Percentiles rank a stretch among this genome's conserved stretches.
phyloP scores from a whole-genome alignment of 1,139 yeast species.

The Zygosaccharomyces pseudobailii region DNA sequence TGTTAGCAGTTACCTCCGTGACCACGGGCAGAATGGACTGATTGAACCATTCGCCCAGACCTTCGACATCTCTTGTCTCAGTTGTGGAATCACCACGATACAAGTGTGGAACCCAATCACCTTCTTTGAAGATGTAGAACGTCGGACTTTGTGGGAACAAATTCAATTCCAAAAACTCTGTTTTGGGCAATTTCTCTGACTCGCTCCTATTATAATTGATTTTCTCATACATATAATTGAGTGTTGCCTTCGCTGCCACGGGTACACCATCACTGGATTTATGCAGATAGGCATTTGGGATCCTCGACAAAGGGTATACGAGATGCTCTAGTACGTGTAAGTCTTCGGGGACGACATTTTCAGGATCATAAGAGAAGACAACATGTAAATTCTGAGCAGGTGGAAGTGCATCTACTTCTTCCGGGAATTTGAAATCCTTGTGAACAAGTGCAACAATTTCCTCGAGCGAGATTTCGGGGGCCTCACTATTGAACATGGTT shows the following conservation, averaged over 20 bases:
- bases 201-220: slow-evolving; percentile 41
- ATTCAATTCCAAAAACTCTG: slow-evolving; percentile 46
- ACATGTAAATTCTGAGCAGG: slow-evolving; percentile 43
- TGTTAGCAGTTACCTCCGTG: slow-evolving; percentile 45
- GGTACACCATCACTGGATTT: slow-evolving; percentile 47
- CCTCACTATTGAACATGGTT: slow-evolving; percentile 34
- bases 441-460: slow-evolving; percentile 15
- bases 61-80: slow-evolving; percentile 49
- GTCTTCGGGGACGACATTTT: slow-evolving; percentile 54
- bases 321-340: slow-evolving; percentile 54
- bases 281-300: slow-evolving; percentile 53
- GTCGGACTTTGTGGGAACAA: slow-evolving; percentile 59
- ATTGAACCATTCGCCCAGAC: slow-evolving; percentile 47
- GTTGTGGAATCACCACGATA: slow-evolving; percentile 60
- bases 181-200: slow-evolving; percentile 37
- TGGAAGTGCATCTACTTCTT: slow-evolving; percentile 15
- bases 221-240: slow-evolving; percentile 39
- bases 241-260: slow-evolving; percentile 41
- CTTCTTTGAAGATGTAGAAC: slow-evolving; percentile 53
- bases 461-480: slow-evolving; percentile 33
- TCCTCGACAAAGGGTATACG: slow-evolving; percentile 51
- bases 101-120: slow-evolving; percentile 47
- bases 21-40: slow-evolving; percentile 47
- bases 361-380: slow-evolving; percentile 52
- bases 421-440: slow-evolving; percentile 12